Base-by-base conservation (phyloP, 1,284 basidiomycete genomes). In the Mycena citricolor region DNA sequence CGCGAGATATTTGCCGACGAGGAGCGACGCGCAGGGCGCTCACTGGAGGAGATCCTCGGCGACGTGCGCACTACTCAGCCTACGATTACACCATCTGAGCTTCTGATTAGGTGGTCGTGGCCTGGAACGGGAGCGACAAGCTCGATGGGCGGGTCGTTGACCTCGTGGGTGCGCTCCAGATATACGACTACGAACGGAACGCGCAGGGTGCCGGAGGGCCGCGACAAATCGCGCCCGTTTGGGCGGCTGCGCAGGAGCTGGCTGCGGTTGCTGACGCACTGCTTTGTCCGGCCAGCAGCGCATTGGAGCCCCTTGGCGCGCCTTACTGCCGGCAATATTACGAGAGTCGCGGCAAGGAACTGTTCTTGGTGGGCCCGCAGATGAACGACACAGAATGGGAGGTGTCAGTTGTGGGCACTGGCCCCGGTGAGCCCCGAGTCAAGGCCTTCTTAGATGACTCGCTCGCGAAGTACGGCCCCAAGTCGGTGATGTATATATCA, bases 401-500 rank as follows among this genome's bases (percentile, higher is more conserved):
- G 5, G 14, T 11, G 16, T 8, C 8, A 11, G 28, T n/a, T 39
- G 12, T 30, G 12, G 1, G 14, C 23, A 0, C 10, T 22, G 2
- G 29, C 16, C 12, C 3, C 22, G 11, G 20, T 26, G 2, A 32
- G 35, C 5, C 42, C 45, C 13, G 34, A 34, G 28, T 50, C 2
- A 37, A 29, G 21, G 8, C 30, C 3, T 50, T 50, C 22, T 31
- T 50, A 22, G 48, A 50, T 13, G 26, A 32, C 2, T 35, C 48
- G 14, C n/a, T 25, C 20, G 17, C 20, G 6, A 25, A 50, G 21
- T 25, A 50, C 24, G 48, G 48, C 8, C 3, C 22, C 4, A 42
- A 21, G 14, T 50, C 48, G 2, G 48, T 37, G 21, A 39, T 50
- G n/a, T 50, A 50, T 21, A 50, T 50, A 10, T 50, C 48, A 10